Evolutionary conservation across 1,139 yeast species (phyloP), one percentile per base, ranked within the genome.

Genomic region (Hemisphaericaspora xylanilytica): DNA sequence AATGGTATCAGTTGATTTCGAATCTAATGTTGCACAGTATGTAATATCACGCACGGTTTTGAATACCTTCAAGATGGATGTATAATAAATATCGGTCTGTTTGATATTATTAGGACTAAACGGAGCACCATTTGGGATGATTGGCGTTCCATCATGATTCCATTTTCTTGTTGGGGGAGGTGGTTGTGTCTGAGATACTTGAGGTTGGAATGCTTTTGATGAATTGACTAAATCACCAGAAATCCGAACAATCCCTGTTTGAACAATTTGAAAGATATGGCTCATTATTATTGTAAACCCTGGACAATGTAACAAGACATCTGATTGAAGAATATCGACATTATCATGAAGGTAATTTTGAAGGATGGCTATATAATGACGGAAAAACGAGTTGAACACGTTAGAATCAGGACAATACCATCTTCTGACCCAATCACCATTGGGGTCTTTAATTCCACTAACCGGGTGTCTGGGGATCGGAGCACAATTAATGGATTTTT

Each of bases 301-400:
- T 2, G 73, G 73, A 36, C 58, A 48, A 28, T 51, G 41, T 5
- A 51, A 36, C n/a, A 18, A 28, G 15, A 39, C 34, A n/a, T 26
- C 35, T 10, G 15, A n/a, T n/a, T n/a, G 25, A 24, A 11, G 28
- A 12, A 18, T 30, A 14, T 21, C 14, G 10, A 44, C 35, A 6
- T 21, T 16, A 3, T 10, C 11, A n/a, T 20, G n/a, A 3, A 52
- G 41, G n/a, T 39, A 33, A 5, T 35, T 36, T 35, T 53, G 49
- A 14, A 49, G 21, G 4, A 63, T 51, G n/a, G 37, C 43, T 22
- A 60, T 46, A 53, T 83, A 84, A 57, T 87, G 95, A 53, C 87
- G 80, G 41, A 85, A 64, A 51, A 87, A 87, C 1, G 94, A 81
- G 46, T 77, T 75, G 58, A 87, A 85, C 2, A 86, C 70, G 58